Base-by-base conservation (phyloP, 768 basidiomycete species). In the Termitomyces sp. region DNA sequence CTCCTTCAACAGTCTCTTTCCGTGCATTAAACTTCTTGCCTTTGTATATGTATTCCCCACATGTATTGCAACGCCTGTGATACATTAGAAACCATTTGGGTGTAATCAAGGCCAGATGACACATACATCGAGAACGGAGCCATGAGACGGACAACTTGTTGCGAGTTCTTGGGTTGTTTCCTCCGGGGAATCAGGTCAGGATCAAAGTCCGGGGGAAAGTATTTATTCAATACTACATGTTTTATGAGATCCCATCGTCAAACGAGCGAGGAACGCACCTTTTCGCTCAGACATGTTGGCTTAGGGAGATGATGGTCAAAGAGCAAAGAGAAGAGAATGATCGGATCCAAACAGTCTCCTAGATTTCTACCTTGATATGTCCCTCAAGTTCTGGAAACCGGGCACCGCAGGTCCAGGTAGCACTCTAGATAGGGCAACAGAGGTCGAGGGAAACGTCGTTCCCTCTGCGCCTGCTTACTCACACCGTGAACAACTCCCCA, bases 1-100 rank as follows among this genome's bases (percentile, higher is more conserved):
- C 96, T 0, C 92, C 94, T 0, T 94, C 90, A 9, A 97, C 97
- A 0, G 96, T 98, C 78, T 99, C 97, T 72, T 99, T 98, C 53
- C 96, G 84, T 5, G 97, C 97, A 68, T 99, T 98, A 80, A 99
- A 99, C 76, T 99, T 99, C 81, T 99, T 99, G 51, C 97, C 97
- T 73, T 99, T 98, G 77, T 98, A 96, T 58, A 99, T 91, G 69
- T 98, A 99, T 77, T 99, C 97, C 52, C 96, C 97, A 68, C 97
- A 99, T 3, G 93, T 93, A 68, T 94, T 96, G 69, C 90, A 91
- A 67, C 92, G 87, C 91, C 92, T 93, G 6, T 51, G 36, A 36
- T 38, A n/a, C 3, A 11, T 59, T 71, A 9, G 71, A 63, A 52
- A 48, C 40, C 2, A 36, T 51, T 12, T 15, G 1, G 20, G n/a